A percentile compares a stretch with the other conserved stretches of the same genome.
phyloP scores from a whole-genome alignment of 257 asterid species.

The Agastache rugosa region DNA sequence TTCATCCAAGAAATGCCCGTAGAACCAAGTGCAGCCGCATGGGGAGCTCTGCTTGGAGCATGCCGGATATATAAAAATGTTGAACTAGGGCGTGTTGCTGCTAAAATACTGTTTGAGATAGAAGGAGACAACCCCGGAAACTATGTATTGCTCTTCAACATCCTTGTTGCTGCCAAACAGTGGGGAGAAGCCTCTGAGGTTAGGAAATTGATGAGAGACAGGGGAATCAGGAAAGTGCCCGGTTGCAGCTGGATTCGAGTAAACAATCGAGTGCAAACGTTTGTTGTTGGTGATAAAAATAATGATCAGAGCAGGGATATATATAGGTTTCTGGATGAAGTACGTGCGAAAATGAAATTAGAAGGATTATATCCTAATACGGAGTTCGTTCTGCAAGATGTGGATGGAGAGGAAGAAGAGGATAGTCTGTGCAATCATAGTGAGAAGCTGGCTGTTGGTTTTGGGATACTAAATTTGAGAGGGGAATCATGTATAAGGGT shows the following conservation, averaged over 20 bases:
- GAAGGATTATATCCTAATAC: slow-evolving; percentile 62
- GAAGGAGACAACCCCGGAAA: slow-evolving; percentile 75
- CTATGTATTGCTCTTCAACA: slow-evolving; percentile 65
- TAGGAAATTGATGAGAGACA: slow-evolving; percentile 73
- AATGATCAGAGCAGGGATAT: slow-evolving; percentile 46
- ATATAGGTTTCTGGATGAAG: slow-evolving; percentile 53
- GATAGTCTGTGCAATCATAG: slow-evolving; percentile 72
- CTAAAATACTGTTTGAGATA: slow-evolving; percentile 58
- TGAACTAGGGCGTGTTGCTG: slow-evolving; percentile 62
- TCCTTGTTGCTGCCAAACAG: slow-evolving; percentile 63
- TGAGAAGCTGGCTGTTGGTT: slow-evolving; percentile 80
- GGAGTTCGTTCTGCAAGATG: slow-evolving; percentile 69
- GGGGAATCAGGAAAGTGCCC: slow-evolving; percentile 65
- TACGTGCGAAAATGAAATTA: slow-evolving; percentile 61
- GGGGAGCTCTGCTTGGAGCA: slow-evolving; percentile 86
- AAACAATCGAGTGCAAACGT: slow-evolving; percentile 55
- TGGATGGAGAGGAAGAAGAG: slow-evolving; percentile 74
- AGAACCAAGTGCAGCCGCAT: slow-evolving; percentile 65
- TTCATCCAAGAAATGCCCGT: slow-evolving; percentile 67
- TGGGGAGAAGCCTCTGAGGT: slow-evolving; percentile 68
- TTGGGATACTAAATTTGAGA: slow-evolving; percentile 66
- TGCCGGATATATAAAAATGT: slow-evolving; percentile 65
- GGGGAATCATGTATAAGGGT: slow-evolving; percentile 62
- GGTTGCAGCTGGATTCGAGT: slow-evolving; percentile 83
- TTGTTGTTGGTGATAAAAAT: slow-evolving; percentile 65